Percentiles rank a stretch among this genome's conserved stretches.
phyloP scores from a whole-genome alignment of 352 stramenopile genomes.

The Bremia lactucae region DNA sequence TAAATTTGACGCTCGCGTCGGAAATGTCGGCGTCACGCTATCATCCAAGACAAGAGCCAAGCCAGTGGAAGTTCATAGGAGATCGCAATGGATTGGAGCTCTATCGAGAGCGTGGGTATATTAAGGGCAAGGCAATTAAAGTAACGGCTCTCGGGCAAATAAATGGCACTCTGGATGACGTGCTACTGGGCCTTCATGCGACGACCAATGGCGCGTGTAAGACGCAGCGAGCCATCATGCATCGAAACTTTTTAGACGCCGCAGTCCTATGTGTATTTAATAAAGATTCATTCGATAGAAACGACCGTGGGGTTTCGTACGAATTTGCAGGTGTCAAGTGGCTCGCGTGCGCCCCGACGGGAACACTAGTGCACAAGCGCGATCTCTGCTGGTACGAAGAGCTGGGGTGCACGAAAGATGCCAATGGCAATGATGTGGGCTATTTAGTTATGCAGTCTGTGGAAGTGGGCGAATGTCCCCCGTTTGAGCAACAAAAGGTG shows the following conservation, averaged over 20 bases:
- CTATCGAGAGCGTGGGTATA: conserved; percentile 43
- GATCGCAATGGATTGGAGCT: conserved; percentile 40
- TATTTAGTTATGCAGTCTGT: conserved; percentile 56
- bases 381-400: conserved; percentile 60
- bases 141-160: conserved; percentile 41
- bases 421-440: conserved; percentile 39
- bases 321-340: conserved; percentile 54
- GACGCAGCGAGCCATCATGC: conserved; percentile 54
- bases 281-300: conserved; percentile 36
- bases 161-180: conserved; percentile 38
- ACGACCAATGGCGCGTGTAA: conserved; percentile 34
- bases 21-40: conserved; percentile 35
- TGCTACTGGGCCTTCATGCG: conserved; percentile 53
- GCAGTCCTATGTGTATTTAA: conserved; percentile 48
- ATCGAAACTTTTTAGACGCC: conserved; percentile 43
- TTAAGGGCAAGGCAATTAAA: conserved; percentile 38
- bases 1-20: conserved; percentile 31
- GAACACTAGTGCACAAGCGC: conserved; percentile 53
- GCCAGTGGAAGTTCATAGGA: conserved; percentile 52
- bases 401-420: conserved; percentile 38
- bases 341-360: conserved; percentile 30
- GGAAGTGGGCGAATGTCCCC: conserved; percentile 35
- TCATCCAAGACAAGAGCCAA: conserved; percentile 37
- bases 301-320: conserved; percentile 41
- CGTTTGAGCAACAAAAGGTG: conserved; percentile 44